phyloP scores from a whole-genome alignment of 2,329 filamentous ascomycete species.

The Sporothrix protearum region DNA sequence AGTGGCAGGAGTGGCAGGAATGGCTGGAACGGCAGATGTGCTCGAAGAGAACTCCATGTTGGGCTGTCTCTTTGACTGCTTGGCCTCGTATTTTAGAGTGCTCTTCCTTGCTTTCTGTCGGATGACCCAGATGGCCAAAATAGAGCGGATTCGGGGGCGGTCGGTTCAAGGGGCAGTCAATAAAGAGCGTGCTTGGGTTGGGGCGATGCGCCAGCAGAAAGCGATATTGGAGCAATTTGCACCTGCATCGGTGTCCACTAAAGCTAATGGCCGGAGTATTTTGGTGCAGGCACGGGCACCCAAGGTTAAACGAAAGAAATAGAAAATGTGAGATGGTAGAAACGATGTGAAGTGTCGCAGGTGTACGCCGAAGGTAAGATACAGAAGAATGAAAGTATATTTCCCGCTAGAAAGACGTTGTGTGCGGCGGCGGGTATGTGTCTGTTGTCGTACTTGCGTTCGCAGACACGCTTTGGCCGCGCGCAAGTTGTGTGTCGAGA shows the following conservation, averaged over 20 bases:
- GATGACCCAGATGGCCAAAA: conserved; percentile 15
- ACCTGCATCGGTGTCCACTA: conserved; percentile 21
- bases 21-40: conserved; percentile 7
- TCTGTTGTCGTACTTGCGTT: not conserved
- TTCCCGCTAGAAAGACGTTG: not conserved
- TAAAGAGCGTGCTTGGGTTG: not conserved
- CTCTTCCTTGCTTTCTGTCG: not conserved
- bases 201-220: conserved; percentile 16
- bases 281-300: not conserved
- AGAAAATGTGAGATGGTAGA: not conserved
- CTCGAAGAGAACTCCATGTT: conserved; percentile 26
- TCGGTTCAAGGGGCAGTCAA: conserved; percentile 9
- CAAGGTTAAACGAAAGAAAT: conserved; percentile 2
- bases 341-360: not conserved
- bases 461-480: not conserved
- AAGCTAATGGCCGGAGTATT: conserved; percentile 7
- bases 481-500: not conserved
- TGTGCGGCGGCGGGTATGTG: not conserved
- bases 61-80: conserved; percentile 16
- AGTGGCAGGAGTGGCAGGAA: conserved; percentile 17
- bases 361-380: not conserved
- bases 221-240: conserved; percentile 23
- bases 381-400: not conserved
- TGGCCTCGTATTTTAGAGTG: conserved; percentile 7
- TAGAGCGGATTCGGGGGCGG: conserved; percentile 7